Conservation (phyloP, 495 filamentous ascomycete genomes). For the Zalerion maritima region DNA sequence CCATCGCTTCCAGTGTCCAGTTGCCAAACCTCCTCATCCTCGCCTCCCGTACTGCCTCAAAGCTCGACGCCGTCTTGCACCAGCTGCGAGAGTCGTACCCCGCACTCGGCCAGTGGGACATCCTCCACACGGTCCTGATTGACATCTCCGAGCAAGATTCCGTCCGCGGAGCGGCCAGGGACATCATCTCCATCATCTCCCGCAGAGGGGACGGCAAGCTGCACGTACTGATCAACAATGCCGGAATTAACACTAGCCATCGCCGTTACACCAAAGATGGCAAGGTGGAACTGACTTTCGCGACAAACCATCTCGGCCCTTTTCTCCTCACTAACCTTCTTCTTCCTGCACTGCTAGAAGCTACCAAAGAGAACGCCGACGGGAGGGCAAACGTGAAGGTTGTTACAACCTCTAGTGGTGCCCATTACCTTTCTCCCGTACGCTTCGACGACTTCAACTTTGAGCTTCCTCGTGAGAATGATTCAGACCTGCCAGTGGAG, state of each 20-base stretch:
- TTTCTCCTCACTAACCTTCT: slow-evolving; percentile 5
- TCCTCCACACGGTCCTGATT: slow-evolving; percentile 3
- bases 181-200: slow-evolving; percentile 3
- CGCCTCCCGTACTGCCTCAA: slow-evolving; percentile 8
- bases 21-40: slow-evolving; percentile 8
- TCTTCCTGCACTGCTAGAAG: slow-evolving; percentile 1
- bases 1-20: slow-evolving; percentile 7
- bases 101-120: slow-evolving; percentile 3
- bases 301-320: slow-evolving; percentile 4
- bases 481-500: too few species aligned
- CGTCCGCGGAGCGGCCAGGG: slow-evolving; percentile 3
- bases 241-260: slow-evolving; percentile 5
- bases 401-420: slow-evolving; percentile 2
- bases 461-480: too few species aligned
- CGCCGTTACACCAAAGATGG: slow-evolving; percentile 4
- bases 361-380: background rate
- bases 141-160: slow-evolving; percentile 5
- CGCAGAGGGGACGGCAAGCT: too few species aligned
- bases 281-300: slow-evolving; percentile 7
- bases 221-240: slow-evolving; percentile 4
- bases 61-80: slow-evolving; percentile 5
- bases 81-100: slow-evolving; percentile 3
- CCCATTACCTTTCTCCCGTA: slow-evolving; percentile 4
- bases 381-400: background rate
- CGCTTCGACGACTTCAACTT: slow-evolving; percentile 4